Evolutionary conservation across 768 basidiomycete species (phyloP).

Genomic region (Boletus sp.): DNA sequence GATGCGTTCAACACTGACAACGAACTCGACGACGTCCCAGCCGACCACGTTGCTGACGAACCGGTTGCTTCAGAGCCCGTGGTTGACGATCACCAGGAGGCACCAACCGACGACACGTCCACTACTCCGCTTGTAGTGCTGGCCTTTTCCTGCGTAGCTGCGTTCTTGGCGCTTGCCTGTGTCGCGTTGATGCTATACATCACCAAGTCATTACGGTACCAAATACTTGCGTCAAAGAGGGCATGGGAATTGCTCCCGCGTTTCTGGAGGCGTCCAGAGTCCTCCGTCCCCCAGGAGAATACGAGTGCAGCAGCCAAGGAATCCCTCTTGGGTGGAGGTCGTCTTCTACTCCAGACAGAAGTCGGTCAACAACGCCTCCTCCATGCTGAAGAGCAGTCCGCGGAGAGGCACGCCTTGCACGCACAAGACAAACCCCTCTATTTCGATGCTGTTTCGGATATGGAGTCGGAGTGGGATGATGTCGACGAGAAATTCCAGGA

Average conservation of each 20-base stretch:
- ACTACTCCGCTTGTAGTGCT: constrained; percentile 16
- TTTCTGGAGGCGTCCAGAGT: constrained; percentile 8
- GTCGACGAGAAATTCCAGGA: constrained; percentile 31
- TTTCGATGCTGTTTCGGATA: constrained; percentile 16
- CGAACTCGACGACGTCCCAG: neutral
- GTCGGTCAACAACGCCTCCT: neutral
- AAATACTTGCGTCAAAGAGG: constrained; percentile 19
- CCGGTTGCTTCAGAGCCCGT: neutral
- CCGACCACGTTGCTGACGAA: neutral
- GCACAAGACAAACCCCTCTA: constrained; percentile 1
- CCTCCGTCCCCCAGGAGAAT: neutral
- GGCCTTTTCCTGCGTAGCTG: constrained; percentile 25
- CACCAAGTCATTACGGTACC: constrained; percentile 16
- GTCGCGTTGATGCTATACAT: constrained; percentile 20
- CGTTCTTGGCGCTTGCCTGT: constrained; percentile 24
- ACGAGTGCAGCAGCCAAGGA: neutral
- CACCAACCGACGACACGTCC: neutral
- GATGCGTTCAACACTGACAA: constrained; percentile 21
- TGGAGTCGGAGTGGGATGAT: constrained; percentile 26
- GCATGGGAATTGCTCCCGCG: constrained; percentile 24
- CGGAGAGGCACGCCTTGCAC: neutral
- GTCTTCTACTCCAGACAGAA: constrained; percentile 1
- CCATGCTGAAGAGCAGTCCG: constrained; percentile 2
- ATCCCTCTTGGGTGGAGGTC: neutral
- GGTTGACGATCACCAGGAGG: neutral